Evolutionary conservation across 768 basidiomycete genomes (phyloP).

Genomic region (Phallus indusiatus): DNA sequence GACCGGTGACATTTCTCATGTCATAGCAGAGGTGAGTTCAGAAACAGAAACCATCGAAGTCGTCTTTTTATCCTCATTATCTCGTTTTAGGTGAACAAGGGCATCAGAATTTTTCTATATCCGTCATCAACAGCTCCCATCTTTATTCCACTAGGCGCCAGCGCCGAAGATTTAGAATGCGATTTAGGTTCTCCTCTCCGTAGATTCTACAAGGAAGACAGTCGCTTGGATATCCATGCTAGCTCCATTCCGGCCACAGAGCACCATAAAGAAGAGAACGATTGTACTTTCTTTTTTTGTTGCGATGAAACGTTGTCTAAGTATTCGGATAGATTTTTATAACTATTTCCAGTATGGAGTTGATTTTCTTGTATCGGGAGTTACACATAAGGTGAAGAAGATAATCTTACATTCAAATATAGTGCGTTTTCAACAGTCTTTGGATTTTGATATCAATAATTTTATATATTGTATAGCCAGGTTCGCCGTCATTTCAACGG

Average conservation of each 20-base stretch:
- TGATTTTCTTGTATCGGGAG: constrained; percentile 73
- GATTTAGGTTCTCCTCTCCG: constrained; percentile 74
- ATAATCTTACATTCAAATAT: constrained; percentile 83
- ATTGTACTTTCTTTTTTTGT: constrained; percentile 19
- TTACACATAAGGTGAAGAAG: constrained; percentile 68
- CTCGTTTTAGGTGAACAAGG: constrained; percentile 54
- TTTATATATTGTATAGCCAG: constrained; percentile 53
- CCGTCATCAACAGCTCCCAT: constrained; percentile 42
- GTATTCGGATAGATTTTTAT: constrained; percentile 56
- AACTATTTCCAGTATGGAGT: constrained; percentile 91
- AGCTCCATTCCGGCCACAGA: constrained; percentile 19
- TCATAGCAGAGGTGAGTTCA: constrained; percentile 50
- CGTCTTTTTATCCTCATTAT: not conserved
- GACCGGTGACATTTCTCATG: constrained; percentile 61
- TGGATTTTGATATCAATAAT: not conserved
- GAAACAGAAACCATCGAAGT: not conserved
- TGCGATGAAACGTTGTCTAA: constrained; percentile 28
- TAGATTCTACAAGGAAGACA: constrained; percentile 81
- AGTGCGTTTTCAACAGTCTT: constrained; percentile 33
- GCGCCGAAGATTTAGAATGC: constrained; percentile 69
- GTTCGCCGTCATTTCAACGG: constrained; percentile 79
- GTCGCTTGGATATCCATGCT: constrained; percentile 77
- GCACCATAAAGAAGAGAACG: constrained; percentile 32
- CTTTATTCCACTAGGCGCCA: constrained; percentile 57
- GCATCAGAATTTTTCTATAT: constrained; percentile 61